Conservation (phyloP, 164 flowering plant species). For the Taxillus chinensis region DNA sequence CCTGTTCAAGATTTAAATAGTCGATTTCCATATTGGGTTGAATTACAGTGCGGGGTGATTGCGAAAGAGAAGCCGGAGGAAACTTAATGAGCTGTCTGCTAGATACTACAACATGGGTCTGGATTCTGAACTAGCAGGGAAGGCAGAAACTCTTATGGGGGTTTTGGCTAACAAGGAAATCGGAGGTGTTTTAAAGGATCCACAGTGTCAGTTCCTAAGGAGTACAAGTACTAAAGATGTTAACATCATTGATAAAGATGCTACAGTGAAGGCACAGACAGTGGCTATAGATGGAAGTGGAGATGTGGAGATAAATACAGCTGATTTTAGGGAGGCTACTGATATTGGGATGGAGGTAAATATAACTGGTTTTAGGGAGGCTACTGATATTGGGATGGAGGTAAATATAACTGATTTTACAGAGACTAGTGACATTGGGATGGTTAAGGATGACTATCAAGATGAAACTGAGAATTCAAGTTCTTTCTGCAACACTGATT, state of each 20-base stretch:
- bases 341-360: conserved; percentile 13
- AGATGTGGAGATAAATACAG: conserved; percentile 20
- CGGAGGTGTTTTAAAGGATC: conserved; percentile 4
- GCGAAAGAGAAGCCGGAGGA: too few relatives aligned
- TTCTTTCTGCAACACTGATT: conserved; percentile 24
- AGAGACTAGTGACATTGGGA: background rate
- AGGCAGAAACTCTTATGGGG: background rate
- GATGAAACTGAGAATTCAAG: conserved; percentile 28
- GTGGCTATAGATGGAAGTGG: conserved; percentile 7
- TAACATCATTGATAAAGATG: conserved; percentile 6
- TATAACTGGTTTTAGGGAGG: conserved; percentile 10
- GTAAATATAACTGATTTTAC: conserved; percentile 16
- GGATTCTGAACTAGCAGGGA: conserved; percentile 11
- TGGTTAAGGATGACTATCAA: conserved; percentile 8
- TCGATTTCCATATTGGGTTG: background rate
- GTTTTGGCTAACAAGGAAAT: conserved; percentile 3
- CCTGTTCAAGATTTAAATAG: background rate
- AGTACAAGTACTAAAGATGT: conserved; percentile 11
- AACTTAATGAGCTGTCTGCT: conserved; percentile 1
- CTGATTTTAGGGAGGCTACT: conserved; percentile 6
- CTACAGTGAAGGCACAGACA: conserved; percentile 2
- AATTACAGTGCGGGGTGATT: background rate
- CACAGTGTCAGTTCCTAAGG: conserved; percentile 8
- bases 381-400: conserved; percentile 6
- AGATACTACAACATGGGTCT: conserved; percentile 16